Conservation (phyloP, 2,329 filamentous ascomycete species). For the Keithomyces neogunnii region DNA sequence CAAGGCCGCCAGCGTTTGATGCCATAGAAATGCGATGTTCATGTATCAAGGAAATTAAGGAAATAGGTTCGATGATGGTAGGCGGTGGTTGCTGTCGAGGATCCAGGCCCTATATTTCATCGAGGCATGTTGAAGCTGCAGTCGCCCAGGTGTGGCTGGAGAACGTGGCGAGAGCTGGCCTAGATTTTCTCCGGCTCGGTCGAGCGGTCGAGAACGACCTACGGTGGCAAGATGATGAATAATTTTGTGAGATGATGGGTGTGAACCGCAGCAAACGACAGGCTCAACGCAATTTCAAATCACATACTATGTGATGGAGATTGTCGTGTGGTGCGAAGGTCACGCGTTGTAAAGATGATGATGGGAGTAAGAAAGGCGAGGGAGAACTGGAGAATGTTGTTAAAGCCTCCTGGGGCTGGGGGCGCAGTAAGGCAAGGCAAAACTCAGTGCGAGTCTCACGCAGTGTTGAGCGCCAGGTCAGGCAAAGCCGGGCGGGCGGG, state of each 20-base stretch:
- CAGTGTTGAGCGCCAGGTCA: neutral
- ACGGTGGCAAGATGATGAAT: neutral
- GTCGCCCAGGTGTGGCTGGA: slow-evolving; percentile 32
- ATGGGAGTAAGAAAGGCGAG: neutral
- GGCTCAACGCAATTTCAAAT: neutral
- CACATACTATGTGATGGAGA: neutral
- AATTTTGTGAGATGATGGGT: neutral
- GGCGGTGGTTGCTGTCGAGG: slow-evolving; percentile 5
- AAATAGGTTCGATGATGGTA: neutral
- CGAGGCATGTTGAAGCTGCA: slow-evolving; percentile 27
- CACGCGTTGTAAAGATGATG: neutral
- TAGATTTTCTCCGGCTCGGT: slow-evolving; percentile 1
- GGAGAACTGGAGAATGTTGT: neutral
- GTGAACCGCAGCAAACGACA: neutral
- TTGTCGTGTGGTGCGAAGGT: neutral
- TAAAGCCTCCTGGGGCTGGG: neutral
- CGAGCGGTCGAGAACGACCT: slow-evolving; percentile 7
- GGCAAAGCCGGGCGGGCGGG: neutral
- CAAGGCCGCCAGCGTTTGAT: slow-evolving; percentile 43
- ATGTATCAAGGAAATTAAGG: slow-evolving; percentile 4
- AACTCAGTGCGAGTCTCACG: neutral
- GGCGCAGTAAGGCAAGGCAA: neutral
- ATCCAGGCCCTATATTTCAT: slow-evolving; percentile 14
- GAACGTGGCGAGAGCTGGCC: slow-evolving; percentile 34
- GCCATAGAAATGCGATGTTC: slow-evolving; percentile 32